Evolutionary conservation across 108 stramenopile species (phyloP).

Genomic region (Seminavis robusta): DNA sequence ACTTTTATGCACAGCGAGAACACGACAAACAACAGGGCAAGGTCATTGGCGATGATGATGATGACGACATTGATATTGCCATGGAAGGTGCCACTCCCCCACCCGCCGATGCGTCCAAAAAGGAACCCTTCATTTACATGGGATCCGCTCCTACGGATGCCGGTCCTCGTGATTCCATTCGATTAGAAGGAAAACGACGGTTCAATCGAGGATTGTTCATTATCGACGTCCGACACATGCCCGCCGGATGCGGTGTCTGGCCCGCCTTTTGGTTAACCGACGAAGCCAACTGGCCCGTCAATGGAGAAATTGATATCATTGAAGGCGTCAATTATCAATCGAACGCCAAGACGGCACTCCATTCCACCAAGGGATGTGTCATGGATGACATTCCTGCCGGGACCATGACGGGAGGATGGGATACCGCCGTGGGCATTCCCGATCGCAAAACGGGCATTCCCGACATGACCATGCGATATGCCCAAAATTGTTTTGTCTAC

Average conservation of each 20-base stretch:
- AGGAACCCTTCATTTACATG: slow-evolving; percentile 78
- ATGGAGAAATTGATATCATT: slow-evolving; percentile 91
- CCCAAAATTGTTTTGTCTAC: slow-evolving; percentile 83
- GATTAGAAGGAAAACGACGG: slow-evolving; percentile 70
- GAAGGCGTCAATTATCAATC: slow-evolving; percentile 85
- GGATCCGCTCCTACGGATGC: slow-evolving; percentile 54
- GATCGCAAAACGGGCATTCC: slow-evolving; percentile 52
- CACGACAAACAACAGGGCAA: neutral
- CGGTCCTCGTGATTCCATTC: slow-evolving; percentile 73
- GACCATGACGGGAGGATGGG: slow-evolving; percentile 74
- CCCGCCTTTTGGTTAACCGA: slow-evolving; percentile 90
- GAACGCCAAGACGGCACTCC: slow-evolving; percentile 84
- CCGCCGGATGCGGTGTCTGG: slow-evolving; percentile 89
- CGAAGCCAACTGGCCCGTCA: slow-evolving; percentile 87
- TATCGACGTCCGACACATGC: slow-evolving; percentile 81
- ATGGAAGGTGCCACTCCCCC: neutral
- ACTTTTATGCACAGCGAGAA: slow-evolving; percentile 8
- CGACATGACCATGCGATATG: slow-evolving; percentile 44
- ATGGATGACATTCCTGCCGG: slow-evolving; percentile 80
- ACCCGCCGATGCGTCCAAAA: neutral
- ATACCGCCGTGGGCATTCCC: slow-evolving; percentile 82
- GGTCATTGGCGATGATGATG: slow-evolving; percentile 23
- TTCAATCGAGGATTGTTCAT: slow-evolving; percentile 84
- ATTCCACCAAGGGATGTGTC: slow-evolving; percentile 63
- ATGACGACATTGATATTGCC: neutral